Conservation (phyloP, 441 rosid species). For the Populus hybrid region DNA sequence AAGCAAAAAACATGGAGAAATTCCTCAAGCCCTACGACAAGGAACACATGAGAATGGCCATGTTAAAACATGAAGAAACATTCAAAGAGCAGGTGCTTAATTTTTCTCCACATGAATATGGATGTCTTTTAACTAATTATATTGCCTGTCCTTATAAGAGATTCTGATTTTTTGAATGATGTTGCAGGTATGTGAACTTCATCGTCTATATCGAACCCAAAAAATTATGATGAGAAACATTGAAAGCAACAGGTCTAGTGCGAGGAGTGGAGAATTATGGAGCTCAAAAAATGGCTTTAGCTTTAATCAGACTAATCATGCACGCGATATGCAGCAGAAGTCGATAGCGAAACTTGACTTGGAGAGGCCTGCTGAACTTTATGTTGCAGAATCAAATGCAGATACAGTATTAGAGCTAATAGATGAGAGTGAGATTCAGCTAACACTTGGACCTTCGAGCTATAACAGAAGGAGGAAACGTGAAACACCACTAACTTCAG, state of each 20-base stretch:
- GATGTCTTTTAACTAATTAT: not conserved
- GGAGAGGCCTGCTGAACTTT: conserved; percentile 35
- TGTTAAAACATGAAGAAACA: conserved; percentile 93
- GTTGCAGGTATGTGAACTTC: conserved; percentile 80
- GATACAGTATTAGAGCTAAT: conserved; percentile 31
- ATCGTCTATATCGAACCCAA: conserved; percentile 80
- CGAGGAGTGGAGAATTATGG: conserved; percentile 21
- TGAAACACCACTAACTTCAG: conserved; percentile 38
- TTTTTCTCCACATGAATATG: not conserved
- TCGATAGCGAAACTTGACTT: conserved; percentile 33
- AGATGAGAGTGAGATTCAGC: conserved; percentile 83
- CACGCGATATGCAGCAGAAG: conserved; percentile 16
- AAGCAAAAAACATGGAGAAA: conserved; percentile 61
- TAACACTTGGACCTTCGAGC: conserved; percentile 73
- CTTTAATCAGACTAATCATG: conserved; percentile 21
- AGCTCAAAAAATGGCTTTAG: conserved; percentile 17
- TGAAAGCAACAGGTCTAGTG: conserved; percentile 23
- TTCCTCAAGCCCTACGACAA: conserved; percentile 66
- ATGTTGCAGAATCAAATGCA: conserved; percentile 29
- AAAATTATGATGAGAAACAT: conserved; percentile 73
- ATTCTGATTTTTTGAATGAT: conserved; percentile 2
- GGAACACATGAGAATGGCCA: conserved; percentile 91
- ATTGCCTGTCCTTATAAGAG: not conserved
- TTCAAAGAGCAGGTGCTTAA: conserved; percentile 84
- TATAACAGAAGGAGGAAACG: conserved; percentile 40